phyloP scores from a whole-genome alignment of 306 rosid genomes.

The Carpinus viminea region DNA sequence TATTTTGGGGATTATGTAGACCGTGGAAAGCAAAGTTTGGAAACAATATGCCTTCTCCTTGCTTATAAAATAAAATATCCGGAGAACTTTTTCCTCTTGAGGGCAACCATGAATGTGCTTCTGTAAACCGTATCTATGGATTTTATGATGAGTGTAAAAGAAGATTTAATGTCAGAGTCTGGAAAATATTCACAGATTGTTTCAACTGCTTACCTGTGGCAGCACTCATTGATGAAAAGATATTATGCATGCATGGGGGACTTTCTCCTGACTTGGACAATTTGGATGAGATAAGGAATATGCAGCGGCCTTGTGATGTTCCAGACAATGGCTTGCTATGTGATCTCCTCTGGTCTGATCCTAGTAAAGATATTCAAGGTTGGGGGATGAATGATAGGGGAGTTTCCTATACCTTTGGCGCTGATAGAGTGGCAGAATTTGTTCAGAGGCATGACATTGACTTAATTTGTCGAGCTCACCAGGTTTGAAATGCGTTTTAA shows the following conservation, averaged over 20 bases:
- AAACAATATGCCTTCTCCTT: constrained; percentile 89
- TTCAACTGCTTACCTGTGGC: constrained; percentile 93
- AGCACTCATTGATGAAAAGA: constrained; percentile 76
- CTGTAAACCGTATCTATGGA: constrained; percentile 83
- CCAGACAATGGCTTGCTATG: constrained; percentile 76
- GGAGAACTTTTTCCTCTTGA: constrained; percentile 71
- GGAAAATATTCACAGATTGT: constrained; percentile 81
- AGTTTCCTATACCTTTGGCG: constrained; percentile 79
- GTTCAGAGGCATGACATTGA: constrained; percentile 70
- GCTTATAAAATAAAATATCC: constrained; percentile 87
- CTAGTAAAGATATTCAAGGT: constrained; percentile 53
- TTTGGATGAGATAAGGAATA: constrained; percentile 57
- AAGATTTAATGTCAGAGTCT: constrained; percentile 66
- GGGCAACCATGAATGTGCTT: constrained; percentile 98
- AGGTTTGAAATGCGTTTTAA: constrained; percentile 44
- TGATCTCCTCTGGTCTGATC: constrained; percentile 95
- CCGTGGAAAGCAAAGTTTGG: constrained; percentile 87
- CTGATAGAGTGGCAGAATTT: constrained; percentile 62
- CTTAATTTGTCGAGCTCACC: constrained; percentile 87
- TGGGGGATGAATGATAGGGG: constrained; percentile 88
- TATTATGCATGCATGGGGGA: constrained; percentile 93
- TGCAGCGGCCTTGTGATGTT: constrained; percentile 65
- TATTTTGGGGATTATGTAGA: constrained; percentile 92
- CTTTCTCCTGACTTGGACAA: constrained; percentile 68
- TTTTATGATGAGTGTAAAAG: constrained; percentile 90